Conservation (phyloP, 805 yeast genomes). For the Suhomyces sp. region DNA sequence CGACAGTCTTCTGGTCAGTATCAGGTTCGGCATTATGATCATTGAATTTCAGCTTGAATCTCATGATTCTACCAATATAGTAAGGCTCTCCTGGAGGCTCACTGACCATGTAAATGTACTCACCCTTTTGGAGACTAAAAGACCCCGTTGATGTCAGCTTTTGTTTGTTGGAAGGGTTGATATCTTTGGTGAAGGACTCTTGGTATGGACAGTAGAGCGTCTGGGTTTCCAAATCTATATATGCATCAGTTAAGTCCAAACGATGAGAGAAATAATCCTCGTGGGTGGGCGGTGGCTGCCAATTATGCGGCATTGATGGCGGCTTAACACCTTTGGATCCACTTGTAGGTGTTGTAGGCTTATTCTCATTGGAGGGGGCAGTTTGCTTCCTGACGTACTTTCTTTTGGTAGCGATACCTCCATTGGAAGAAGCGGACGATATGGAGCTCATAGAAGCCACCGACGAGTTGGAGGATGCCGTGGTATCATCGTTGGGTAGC, state of each 20-base stretch:
- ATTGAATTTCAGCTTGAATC: conserved; percentile 43
- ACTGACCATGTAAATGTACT: conserved; percentile 76
- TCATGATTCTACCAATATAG: conserved; percentile 81
- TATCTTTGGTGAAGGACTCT: conserved; percentile 7
- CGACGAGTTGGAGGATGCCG: conserved; percentile 1
- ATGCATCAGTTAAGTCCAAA: conserved; percentile 43
- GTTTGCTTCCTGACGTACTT: conserved; percentile 1
- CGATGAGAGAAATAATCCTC: conserved; percentile 43
- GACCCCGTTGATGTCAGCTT: conserved; percentile 1
- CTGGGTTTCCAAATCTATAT: conserved; percentile 37
- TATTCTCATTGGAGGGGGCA: no score
- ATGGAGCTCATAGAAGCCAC: not conserved
- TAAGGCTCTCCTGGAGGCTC: conserved; percentile 96
- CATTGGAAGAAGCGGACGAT: conserved; percentile 1
- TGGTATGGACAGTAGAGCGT: conserved; percentile 36
- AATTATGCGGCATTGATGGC: conserved; percentile 46
- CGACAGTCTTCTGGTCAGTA: not conserved
- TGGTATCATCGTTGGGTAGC: conserved; percentile 21
- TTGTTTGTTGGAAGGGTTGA: conserved; percentile 4
- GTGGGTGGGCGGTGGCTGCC: conserved; percentile 46
- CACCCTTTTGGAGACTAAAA: conserved; percentile 49
- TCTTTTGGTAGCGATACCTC: conserved; percentile 6
- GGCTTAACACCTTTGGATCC: not conserved
- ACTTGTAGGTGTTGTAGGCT: not conserved
- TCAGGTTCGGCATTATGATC: not conserved